phyloP scores from a whole-genome alignment of 2,329 filamentous ascomycete species.

The Trichoderma pleuroti region DNA sequence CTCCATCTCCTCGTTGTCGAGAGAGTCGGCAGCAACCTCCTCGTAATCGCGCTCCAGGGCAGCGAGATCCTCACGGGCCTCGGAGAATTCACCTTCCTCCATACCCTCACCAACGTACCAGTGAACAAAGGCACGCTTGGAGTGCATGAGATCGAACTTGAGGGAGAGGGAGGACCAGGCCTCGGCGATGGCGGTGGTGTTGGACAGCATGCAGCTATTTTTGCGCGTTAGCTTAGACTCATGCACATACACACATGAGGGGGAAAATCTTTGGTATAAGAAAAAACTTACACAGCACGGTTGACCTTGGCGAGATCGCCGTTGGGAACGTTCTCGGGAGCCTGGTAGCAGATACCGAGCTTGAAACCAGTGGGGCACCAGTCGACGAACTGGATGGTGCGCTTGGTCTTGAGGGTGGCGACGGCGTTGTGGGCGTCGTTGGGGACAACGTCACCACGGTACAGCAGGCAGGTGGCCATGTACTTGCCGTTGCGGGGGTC shows the following conservation, averaged over 20 bases:
- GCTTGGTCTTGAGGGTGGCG: slow-evolving; percentile 97
- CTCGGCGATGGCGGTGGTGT: slow-evolving; percentile 98
- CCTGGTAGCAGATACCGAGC: slow-evolving; percentile 99
- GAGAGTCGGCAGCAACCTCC: slow-evolving; percentile 92
- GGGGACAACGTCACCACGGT: slow-evolving; percentile 96
- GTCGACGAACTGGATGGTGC: slow-evolving; percentile 98
- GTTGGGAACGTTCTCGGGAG: slow-evolving; percentile 91
- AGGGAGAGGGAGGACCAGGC: slow-evolving; percentile 93
- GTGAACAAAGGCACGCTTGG: slow-evolving; percentile 99
- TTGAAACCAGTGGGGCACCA: slow-evolving; percentile 99
- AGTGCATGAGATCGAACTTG: slow-evolving; percentile 99
- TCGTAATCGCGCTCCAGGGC: slow-evolving; percentile 98
- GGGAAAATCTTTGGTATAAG: not conserved
- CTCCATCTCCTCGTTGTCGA: slow-evolving; percentile 82
- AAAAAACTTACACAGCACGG: slow-evolving; percentile 83
- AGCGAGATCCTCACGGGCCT: slow-evolving; percentile 97
- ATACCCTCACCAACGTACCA: slow-evolving; percentile 99
- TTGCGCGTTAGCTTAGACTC: not conserved
- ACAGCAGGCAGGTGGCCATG: slow-evolving; percentile 97
- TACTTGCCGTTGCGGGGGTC: slow-evolving; percentile 99
- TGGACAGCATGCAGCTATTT: slow-evolving; percentile 88
- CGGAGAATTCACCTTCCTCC: slow-evolving; percentile 99
- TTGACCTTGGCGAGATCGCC: slow-evolving; percentile 97
- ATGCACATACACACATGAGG: too few relatives aligned
- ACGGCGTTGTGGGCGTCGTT: slow-evolving; percentile 92